These are phyloP conservation scores for Pyrus hybrid DNA, from an alignment of 331 rosid genomes.

Conservation along the genomic window DNA sequence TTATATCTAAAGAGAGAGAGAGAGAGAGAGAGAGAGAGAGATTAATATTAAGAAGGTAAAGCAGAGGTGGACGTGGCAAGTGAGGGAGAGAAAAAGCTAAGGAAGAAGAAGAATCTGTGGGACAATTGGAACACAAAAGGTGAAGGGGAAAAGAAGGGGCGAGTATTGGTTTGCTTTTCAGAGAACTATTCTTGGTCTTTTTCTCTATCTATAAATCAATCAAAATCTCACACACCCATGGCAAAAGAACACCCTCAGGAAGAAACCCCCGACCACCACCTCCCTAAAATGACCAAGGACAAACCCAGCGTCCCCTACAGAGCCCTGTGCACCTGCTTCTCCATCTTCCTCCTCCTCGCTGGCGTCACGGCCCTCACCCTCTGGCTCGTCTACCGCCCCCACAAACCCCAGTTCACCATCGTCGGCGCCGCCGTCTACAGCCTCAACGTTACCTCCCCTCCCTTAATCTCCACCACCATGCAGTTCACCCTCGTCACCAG, in stretches of 20 bases:
- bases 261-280: not conserved
- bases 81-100: constrained; percentile 19
- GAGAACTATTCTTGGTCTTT: not conserved
- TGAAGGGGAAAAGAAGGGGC: not conserved
- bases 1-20: not conserved
- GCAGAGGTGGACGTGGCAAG: not conserved
- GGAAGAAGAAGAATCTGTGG: constrained; percentile 16
- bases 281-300: not conserved
- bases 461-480: constrained; percentile 46
- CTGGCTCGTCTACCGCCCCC: constrained; percentile 86
- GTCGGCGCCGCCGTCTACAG: constrained; percentile 54
- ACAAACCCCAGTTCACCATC: constrained; percentile 53
- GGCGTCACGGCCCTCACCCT: constrained; percentile 48
- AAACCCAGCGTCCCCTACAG: constrained; percentile 15
- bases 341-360: constrained; percentile 49
- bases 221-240: constrained; percentile 9
- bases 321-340: constrained; percentile 42
- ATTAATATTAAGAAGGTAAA: not conserved
- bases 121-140: constrained; percentile 19
- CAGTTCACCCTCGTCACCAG: constrained; percentile 67
- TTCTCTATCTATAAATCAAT: not conserved
- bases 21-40: not conserved
- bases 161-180: not conserved
- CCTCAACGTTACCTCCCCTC: constrained; percentile 53
- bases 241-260: not conserved